Conservation (phyloP, 1,284 basidiomycete genomes). For the Laetiporus sulphureus region DNA sequence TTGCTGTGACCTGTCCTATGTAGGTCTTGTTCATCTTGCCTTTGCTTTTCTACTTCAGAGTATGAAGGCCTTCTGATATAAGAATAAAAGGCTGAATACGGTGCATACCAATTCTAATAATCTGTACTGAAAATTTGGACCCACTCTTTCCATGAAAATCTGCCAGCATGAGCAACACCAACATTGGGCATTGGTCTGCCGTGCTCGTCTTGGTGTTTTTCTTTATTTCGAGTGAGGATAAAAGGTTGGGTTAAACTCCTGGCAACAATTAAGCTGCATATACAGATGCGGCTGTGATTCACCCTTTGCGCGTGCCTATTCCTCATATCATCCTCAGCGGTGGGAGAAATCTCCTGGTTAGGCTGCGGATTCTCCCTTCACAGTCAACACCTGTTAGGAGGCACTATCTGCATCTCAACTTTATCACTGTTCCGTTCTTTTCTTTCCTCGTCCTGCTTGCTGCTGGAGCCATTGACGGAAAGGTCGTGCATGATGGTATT, state of each 20-base stretch:
- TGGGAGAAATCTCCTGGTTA: constrained; percentile 11
- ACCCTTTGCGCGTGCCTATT: constrained; percentile 51
- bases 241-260: no score
- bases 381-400: constrained; percentile 18
- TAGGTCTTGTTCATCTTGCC: no score
- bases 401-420: constrained; percentile 48
- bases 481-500: constrained; percentile 64
- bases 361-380: constrained; percentile 21
- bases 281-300: constrained; percentile 58
- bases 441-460: constrained; percentile 79
- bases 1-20: no score
- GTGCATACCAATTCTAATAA: no score
- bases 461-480: constrained; percentile 61
- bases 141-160: no score
- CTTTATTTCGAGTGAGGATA: constrained; percentile 66
- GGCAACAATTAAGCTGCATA: background rate
- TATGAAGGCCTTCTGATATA: no score
- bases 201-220: constrained; percentile 70
- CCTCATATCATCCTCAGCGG: constrained; percentile 21
- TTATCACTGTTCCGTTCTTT: constrained; percentile 72
- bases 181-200: constrained; percentile 18
- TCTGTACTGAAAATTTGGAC: no score
- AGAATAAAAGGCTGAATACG: no score
- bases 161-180: no score
- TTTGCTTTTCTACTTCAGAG: no score